Percentiles rank a stretch among this genome's conserved stretches.
Conservation (phyloP, 139 green algal species). For the Coelastrella sp. region DNA sequence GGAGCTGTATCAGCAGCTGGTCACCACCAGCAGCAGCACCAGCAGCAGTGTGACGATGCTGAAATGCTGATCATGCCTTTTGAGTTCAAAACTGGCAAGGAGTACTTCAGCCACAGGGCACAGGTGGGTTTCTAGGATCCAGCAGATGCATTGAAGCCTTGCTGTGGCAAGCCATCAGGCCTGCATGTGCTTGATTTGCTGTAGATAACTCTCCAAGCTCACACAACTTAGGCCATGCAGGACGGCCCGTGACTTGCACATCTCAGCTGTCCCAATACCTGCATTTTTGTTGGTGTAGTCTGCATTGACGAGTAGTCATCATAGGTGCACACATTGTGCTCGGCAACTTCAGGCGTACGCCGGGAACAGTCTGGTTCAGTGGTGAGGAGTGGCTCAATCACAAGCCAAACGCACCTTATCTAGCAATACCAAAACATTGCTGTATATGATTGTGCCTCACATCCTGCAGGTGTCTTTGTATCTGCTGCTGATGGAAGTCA, state of each 20-base stretch:
- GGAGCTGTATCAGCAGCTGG: background rate
- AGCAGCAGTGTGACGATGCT: conserved; percentile 13
- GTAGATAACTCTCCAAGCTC: no score
- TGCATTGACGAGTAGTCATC: background rate
- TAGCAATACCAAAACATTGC: no score
- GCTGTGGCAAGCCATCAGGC: no score
- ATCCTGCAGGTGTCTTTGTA: conserved; percentile 84
- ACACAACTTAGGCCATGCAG: no score
- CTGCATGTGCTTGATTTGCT: no score
- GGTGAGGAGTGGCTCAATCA: no score
- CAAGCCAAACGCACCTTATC: no score
- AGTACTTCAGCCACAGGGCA: conserved; percentile 73
- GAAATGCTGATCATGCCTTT: conserved; percentile 83
- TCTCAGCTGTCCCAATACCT: background rate
- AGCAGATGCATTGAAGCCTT: background rate
- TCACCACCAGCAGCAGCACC: conserved; percentile 40
- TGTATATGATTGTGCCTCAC: no score
- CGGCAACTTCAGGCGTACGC: no score
- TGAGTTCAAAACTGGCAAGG: conserved; percentile 95
- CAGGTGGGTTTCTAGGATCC: conserved; percentile 66
- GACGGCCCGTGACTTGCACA: no score
- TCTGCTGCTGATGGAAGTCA: conserved; percentile 86
- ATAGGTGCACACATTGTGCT: no score
- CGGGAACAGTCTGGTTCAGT: no score
- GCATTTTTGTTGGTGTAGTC: background rate